Evolutionary conservation across 768 basidiomycete genomes (phyloP).

Genomic region (Boletus rufocinnamomeus): DNA sequence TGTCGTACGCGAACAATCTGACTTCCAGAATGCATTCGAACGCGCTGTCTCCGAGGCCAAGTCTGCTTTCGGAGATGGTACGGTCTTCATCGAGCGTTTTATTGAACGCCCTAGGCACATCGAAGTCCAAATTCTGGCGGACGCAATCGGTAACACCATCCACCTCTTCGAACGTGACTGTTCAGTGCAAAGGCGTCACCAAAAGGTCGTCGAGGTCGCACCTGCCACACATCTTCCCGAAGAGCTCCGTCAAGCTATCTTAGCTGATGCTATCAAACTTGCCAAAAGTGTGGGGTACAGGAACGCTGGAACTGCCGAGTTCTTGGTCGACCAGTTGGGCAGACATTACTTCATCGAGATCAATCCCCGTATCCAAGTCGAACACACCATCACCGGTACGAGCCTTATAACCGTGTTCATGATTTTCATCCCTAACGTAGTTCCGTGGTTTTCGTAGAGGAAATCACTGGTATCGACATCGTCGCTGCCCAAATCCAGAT

Average conservation of each 20-base stretch:
- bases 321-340: slow-evolving; percentile 95
- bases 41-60: slow-evolving; percentile 95
- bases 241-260: slow-evolving; percentile 84
- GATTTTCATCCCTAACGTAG: neutral
- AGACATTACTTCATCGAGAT: slow-evolving; percentile 99
- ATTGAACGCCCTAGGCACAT: slow-evolving; percentile 97
- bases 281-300: slow-evolving; percentile 92
- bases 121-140: slow-evolving; percentile 94
- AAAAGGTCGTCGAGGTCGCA: slow-evolving; percentile 98
- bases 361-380: slow-evolving; percentile 99
- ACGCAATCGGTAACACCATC: slow-evolving; percentile 89
- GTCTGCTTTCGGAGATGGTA: slow-evolving; percentile 96
- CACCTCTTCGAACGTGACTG: slow-evolving; percentile 99
- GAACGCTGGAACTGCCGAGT: slow-evolving; percentile 98
- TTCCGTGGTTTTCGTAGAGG: slow-evolving; percentile 61
- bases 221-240: slow-evolving; percentile 94
- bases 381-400: slow-evolving; percentile 96
- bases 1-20: slow-evolving; percentile 91
- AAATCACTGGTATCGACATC: slow-evolving; percentile 99
- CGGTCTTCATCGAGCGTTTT: slow-evolving; percentile 98
- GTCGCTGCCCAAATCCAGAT: slow-evolving; percentile 99
- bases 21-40: slow-evolving; percentile 87
- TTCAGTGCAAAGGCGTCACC: slow-evolving; percentile 96
- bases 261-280: slow-evolving; percentile 90
- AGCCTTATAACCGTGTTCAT: slow-evolving; percentile 4